Evolutionary conservation across 257 asterid genomes (phyloP), one percentile per base, ranked within the genome.

Genomic region (Primulina eburnea): DNA sequence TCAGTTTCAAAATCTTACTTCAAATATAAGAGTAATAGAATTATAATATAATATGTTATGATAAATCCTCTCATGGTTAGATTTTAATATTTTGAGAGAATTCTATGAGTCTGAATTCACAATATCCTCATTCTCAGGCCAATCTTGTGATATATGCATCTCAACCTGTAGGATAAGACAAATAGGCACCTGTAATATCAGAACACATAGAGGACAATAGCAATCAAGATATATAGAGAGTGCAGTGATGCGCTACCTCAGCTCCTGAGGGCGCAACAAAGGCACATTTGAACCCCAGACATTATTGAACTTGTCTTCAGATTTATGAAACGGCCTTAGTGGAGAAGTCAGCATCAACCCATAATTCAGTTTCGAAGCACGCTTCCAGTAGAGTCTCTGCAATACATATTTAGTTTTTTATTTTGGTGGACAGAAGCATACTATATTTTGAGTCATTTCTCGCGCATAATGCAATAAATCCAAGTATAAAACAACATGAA

Each of bases 311-410:
- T 79, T 89, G 70, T 80, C 91, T 56, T 80, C 87, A 18, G 83
- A 71, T 72, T 74, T 82, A 75, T 85, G 75, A 77, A 82, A 83
- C 69, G 90, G 85, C 72, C 94, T 86, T 68, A 93, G 90, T 0
- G 99, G 97, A 75, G 96, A 89, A 80, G 96, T 89, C 82, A 90
- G 62, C 96, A 90, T 90, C 86, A 93, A 71, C 69, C 97, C 97
- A 56, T 81, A 82, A 72, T 86, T 85, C 40, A 82, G 79, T 80
- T 88, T 87, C 30, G 99, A 93, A 33, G 97, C 93, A 69, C 95
- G 89, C 77, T 93, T 93, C 99, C 99, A 93, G 80, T 93, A 88
- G 64, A 93, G 92, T 85, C 96, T 89, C 99, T 93, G 96, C 74
- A 83, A 80, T 40, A 70, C 63, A 43, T 56, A n/a, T 43, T 58